Evolutionary conservation across 257 asterid species (phyloP), one percentile per base, ranked within the genome.

Genomic region (Capsicum chinense): DNA sequence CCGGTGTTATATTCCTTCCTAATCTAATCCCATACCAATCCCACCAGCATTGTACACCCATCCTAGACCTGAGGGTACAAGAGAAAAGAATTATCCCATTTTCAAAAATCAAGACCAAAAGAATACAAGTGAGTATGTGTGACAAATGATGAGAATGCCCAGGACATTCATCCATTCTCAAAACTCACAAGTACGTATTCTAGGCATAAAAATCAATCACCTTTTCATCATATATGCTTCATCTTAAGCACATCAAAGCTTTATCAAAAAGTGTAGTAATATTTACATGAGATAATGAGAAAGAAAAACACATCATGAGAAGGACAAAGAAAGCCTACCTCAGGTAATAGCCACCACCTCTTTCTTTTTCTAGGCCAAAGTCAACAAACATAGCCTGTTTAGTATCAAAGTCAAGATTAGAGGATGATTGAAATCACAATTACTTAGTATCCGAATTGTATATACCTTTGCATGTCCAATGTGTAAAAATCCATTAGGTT

Each of bases 331-430:
- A 47, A 74, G 48, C 86, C 44, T 59, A 97, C 99, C 99, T 93
- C 83, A 97, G 88, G 83, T 95, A 95, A 91, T 98, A 97, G 90
- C 93, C 86, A 88, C 99, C 98, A 86, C 91, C 97, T 88, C 98
- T 92, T 81, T 97, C 99, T 86, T 95, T 92, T 57, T 98, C 99
- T 60, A 95, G 90, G 59, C 99, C 99, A 87, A 97, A 97, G 89
- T 97, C 97, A 84, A 97, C 95, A 90, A 93, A 97, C 99, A 97
- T 97, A 86, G 99, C 98, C 99, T 97, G 87, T 85, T 88, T n/a
- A 79, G 69, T 80, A 39, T 62, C 42, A 79, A 57, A 73, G 62
- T 9, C 19, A 66, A 73, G 83, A 17, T 68, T 56, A 62, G 60
- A 17, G 80, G 39, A 83, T 26, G 84, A 76, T 67, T 16, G 9